Conservation (phyloP, 2,329 filamentous ascomycete genomes). For the Exophiala mesophila region DNA sequence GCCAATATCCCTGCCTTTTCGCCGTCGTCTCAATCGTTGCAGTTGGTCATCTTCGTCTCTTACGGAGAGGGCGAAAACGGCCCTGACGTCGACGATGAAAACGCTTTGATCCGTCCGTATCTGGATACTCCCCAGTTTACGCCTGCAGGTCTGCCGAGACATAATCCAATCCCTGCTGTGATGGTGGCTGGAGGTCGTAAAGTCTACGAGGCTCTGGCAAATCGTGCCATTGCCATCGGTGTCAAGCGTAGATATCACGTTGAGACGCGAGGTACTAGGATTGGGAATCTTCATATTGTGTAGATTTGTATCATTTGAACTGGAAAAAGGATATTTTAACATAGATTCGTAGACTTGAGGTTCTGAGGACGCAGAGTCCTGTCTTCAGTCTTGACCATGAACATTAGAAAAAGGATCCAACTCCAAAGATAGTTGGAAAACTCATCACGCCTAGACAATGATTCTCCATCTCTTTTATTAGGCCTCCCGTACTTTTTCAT, state of each 20-base stretch:
- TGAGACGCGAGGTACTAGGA: constrained; percentile 71
- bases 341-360: no score
- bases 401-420: no score
- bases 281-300: constrained; percentile 71
- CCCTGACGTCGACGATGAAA: constrained; percentile 35
- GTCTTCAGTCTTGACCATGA: no score
- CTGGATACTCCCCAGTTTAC: constrained; percentile 71
- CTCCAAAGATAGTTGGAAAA: no score
- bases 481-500: no score
- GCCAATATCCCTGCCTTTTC: constrained; percentile 75
- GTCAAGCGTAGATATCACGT: constrained; percentile 74
- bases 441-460: no score
- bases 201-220: constrained; percentile 59
- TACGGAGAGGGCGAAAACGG: constrained; percentile 46
- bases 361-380: no score
- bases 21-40: constrained; percentile 57
- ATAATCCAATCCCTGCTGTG: constrained; percentile 72
- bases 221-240: constrained; percentile 61
- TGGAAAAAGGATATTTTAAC: not conserved
- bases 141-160: constrained; percentile 62
- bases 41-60: constrained; percentile 75
- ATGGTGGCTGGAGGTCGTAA: constrained; percentile 70
- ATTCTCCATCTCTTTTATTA: no score
- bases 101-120: constrained; percentile 57
- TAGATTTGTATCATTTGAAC: constrained; percentile 26